These are phyloP conservation scores for Abortiporus biennis DNA, from an alignment of 1,284 basidiomycete species.

Conservation along the genomic window DNA sequence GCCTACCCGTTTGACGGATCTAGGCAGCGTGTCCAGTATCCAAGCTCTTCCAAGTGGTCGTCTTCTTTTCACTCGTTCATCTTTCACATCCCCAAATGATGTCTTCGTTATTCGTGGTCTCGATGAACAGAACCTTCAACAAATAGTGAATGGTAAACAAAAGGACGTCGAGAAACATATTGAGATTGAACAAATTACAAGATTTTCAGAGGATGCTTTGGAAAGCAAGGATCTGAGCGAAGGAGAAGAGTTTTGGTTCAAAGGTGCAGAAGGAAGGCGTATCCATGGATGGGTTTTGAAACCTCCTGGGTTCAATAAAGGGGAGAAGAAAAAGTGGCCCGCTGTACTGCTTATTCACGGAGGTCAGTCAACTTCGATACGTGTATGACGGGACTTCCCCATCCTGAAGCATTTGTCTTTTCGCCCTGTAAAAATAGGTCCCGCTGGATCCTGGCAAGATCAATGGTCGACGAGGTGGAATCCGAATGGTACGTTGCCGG, in stretches of 20 bases:
- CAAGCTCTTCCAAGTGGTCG: conserved; percentile 52
- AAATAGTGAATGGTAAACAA: no score
- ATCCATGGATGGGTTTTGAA: conserved; percentile 83
- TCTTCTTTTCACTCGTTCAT: conserved; percentile 62
- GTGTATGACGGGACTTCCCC: conserved; percentile 2
- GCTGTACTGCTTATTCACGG: conserved; percentile 72
- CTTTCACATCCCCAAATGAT: conserved; percentile 69
- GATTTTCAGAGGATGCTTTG: conserved; percentile 53
- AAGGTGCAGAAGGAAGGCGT: conserved; percentile 61
- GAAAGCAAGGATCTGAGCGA: conserved; percentile 47
- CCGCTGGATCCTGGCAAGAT: conserved; percentile 79
- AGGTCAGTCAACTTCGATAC: conserved; percentile 28
- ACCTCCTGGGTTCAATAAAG: conserved; percentile 66
- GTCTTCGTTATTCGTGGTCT: conserved; percentile 55
- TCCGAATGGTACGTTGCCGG: conserved; percentile 50
- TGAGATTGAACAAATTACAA: conserved; percentile 49
- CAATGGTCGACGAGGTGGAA: conserved; percentile 88
- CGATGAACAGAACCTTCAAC: conserved; percentile 5
- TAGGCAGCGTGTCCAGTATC: conserved; percentile 51
- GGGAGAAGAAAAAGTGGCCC: conserved; percentile 71
- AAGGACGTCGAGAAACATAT: conserved; percentile 25
- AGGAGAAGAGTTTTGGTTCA: conserved; percentile 83
- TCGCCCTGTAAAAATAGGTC: conserved; percentile 45
- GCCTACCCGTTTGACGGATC: conserved; percentile 47
- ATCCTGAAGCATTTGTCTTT: conserved; percentile 4